A percentile compares a stretch with the other conserved stretches of the same genome.
phyloP scores from a whole-genome alignment of 441 rosid species.

The Kokia cookei region DNA sequence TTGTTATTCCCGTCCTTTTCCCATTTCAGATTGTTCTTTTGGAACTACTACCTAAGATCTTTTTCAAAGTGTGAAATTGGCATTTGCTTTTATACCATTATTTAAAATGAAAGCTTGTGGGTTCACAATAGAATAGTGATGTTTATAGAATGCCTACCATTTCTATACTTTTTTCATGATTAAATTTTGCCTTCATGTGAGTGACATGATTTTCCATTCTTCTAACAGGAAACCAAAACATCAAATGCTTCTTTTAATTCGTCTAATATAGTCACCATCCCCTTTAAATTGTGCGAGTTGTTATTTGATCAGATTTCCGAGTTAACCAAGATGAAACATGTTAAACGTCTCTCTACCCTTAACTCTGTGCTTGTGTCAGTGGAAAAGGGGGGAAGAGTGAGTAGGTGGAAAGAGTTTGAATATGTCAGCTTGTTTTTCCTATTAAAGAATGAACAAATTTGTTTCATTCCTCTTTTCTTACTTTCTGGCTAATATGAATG shows the following conservation, averaged over 20 bases:
- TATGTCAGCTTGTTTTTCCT: background rate
- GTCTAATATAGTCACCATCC: background rate
- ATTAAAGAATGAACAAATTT: background rate
- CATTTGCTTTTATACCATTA: background rate
- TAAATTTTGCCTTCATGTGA: background rate
- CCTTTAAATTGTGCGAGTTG: background rate
- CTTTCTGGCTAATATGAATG: background rate
- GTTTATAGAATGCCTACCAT: background rate
- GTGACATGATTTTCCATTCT: background rate
- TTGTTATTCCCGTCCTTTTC: background rate
- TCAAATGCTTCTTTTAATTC: background rate
- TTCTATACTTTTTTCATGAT: background rate
- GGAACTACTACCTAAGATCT: background rate
- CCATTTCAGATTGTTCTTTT: background rate
- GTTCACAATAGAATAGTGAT: background rate
- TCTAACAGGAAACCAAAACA: background rate
- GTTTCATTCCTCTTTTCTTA: background rate
- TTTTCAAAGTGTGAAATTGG: background rate
- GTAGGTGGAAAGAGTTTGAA: background rate
- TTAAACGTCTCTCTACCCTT: background rate
- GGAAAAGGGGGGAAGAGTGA: background rate
- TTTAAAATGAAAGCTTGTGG: background rate
- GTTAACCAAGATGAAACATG: background rate
- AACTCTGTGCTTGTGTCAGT: background rate
- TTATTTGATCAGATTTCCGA: background rate